Percentiles rank a stretch among this genome's conserved stretches.
These are phyloP conservation scores for Petunia secreta DNA, from an alignment of 257 asterid genomes.

Conservation along the genomic window DNA sequence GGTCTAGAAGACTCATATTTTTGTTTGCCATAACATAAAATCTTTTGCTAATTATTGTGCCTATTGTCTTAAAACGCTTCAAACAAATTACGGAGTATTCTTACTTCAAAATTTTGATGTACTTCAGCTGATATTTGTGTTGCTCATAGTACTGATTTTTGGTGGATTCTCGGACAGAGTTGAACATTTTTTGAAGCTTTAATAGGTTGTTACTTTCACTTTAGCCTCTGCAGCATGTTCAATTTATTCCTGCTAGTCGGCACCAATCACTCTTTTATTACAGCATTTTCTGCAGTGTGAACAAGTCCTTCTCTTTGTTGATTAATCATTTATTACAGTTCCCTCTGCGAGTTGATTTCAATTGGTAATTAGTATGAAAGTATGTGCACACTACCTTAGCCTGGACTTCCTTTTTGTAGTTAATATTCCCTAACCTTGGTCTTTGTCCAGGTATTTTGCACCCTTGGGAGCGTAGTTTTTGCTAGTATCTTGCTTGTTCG, in stretches of 20 bases:
- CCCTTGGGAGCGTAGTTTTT: constrained; percentile 88
- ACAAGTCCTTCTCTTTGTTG: background rate
- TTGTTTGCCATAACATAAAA: background rate
- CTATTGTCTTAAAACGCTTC: background rate
- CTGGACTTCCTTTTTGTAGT: background rate
- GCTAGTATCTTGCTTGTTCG: constrained; percentile 76
- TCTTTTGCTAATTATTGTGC: background rate
- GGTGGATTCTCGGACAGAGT: background rate
- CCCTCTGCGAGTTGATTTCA: background rate
- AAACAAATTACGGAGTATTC: background rate
- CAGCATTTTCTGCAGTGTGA: background rate
- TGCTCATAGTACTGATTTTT: background rate
- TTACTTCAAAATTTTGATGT: background rate
- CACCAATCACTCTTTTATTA: background rate
- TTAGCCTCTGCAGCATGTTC: background rate
- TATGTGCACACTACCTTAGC: background rate
- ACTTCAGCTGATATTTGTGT: background rate
- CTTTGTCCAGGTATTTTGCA: constrained; percentile 76
- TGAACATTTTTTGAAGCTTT: background rate
- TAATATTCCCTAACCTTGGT: background rate
- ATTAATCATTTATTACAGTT: background rate
- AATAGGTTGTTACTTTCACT: background rate
- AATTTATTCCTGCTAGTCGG: background rate
- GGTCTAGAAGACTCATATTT: constrained; percentile 18
- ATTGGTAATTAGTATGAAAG: background rate